Base-by-base conservation (phyloP, 225 moss, liverwort and hornwort species). In the Sphagnum contortum region DNA sequence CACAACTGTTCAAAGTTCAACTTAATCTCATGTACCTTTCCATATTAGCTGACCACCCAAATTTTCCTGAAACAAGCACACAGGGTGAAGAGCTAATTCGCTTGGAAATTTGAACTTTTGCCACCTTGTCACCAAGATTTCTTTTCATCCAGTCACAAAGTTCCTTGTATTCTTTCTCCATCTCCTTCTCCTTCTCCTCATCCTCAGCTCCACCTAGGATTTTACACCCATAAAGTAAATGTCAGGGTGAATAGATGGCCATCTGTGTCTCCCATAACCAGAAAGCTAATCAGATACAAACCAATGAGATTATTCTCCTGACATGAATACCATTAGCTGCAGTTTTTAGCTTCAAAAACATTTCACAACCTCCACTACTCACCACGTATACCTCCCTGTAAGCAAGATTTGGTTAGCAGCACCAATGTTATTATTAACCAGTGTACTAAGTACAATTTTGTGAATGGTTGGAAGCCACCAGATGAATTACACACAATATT, bases 41-140 rank as follows among this genome's bases (percentile, higher is more conserved):
- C 96, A 98, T 98, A 70, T 93, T 98, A 9, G 96, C 96, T 10
- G 96, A 98, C 96, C 96, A 98, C 60, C 96, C 96, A 64, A 98
- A 98, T 62, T 98, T 98, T 62, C 96, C 92, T 51, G 96, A 89
- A 29, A 98, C 96, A 6, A 98, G 90, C 12, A 98, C 96, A 78
- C 96, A 93, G 7, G 96, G 96, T 47, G 92, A 89, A 51, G 92
- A 90, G 79, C 83, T 91, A 48, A 93, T 85, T 63, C 90, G 82
- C 69, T 89, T 98, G 12, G 96, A 98, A 48, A 92, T 77, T 63
- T 90, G 68, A 1, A 98, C 96, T 77, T 93, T 98, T 12, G 96
- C 82, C 71, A 98, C 92, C 80, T 93, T 98, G 14, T 98, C 96
- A 63, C 93, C 96, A 56, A 98, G 76, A 48, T 85, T 90, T 63